These are phyloP conservation scores for Mortierella sp. DNA, from an alignment of 371 early-diverging fungal species.

Conservation along the genomic window DNA sequence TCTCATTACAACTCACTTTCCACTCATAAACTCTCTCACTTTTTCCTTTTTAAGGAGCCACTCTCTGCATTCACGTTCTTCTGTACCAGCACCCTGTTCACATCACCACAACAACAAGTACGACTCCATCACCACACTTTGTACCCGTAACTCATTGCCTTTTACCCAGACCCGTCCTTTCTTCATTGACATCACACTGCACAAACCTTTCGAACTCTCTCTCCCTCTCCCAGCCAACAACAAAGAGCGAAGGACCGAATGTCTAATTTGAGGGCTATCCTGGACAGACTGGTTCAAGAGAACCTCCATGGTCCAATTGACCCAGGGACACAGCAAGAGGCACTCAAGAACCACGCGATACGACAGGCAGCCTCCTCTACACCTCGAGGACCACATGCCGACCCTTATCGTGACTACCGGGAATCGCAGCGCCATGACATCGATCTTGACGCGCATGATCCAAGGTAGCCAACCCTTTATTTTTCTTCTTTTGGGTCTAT, in stretches of 20 bases:
- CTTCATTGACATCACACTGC: neutral
- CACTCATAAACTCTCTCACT: neutral
- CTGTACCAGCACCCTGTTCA: no score
- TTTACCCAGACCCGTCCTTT: neutral
- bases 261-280: slow-evolving; percentile 43
- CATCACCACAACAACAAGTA: no score
- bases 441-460: slow-evolving; percentile 51
- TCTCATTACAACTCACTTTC: neutral
- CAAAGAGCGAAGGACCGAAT: neutral
- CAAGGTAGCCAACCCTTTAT: slow-evolving; percentile 50
- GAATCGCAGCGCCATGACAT: slow-evolving; percentile 17
- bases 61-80: no score
- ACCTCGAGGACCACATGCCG: neutral
- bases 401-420: neutral
- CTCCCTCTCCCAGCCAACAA: neutral
- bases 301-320: slow-evolving; percentile 47
- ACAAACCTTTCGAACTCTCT: no score
- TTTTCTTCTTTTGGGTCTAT: neutral
- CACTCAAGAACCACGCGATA: slow-evolving; percentile 15
- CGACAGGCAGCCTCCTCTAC: slow-evolving; percentile 19
- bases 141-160: neutral
- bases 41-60: neutral
- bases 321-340: slow-evolving; percentile 17
- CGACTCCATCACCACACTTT: no score
- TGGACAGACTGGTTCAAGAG: slow-evolving; percentile 47